These are phyloP conservation scores for Marchantia paleacea DNA, from an alignment of 225 moss, liverwort and hornwort genomes.

Conservation along the genomic window DNA sequence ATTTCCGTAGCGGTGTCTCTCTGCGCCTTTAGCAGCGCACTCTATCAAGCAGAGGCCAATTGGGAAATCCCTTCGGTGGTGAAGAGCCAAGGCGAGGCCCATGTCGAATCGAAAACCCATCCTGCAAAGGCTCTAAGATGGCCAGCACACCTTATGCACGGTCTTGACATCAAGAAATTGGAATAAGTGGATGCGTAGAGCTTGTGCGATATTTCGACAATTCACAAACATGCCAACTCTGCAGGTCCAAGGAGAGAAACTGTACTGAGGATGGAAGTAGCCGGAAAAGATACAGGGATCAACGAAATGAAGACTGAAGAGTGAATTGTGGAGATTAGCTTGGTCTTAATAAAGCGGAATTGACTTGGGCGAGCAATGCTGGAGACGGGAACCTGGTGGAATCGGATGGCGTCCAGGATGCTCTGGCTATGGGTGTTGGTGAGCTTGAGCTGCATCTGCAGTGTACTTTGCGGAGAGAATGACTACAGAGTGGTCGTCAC, in stretches of 20 bases:
- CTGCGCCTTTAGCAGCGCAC: neutral
- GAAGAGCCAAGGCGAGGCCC: neutral
- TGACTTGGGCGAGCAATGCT: neutral
- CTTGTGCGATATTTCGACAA: neutral
- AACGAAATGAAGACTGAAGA: neutral
- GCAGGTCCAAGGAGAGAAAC: neutral
- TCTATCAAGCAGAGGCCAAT: neutral
- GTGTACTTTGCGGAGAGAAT: constrained; percentile 21
- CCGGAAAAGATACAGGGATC: neutral
- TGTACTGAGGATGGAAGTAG: neutral
- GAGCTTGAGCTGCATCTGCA: neutral
- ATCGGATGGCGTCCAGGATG: neutral
- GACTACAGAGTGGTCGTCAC: constrained; percentile 39
- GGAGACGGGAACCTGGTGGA: neutral
- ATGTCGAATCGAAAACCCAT: neutral
- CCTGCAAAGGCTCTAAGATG: neutral
- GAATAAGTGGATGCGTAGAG: neutral
- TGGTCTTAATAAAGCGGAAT: neutral
- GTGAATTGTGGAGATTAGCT: neutral
- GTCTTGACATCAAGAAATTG: neutral
- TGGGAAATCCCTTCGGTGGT: neutral
- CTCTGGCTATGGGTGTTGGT: neutral
- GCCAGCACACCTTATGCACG: neutral
- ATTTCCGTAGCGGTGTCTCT: neutral
- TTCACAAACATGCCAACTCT: neutral